Evolutionary conservation across 163 green algal genomes (phyloP).

Genomic region (Scenedesmus sp.): DNA sequence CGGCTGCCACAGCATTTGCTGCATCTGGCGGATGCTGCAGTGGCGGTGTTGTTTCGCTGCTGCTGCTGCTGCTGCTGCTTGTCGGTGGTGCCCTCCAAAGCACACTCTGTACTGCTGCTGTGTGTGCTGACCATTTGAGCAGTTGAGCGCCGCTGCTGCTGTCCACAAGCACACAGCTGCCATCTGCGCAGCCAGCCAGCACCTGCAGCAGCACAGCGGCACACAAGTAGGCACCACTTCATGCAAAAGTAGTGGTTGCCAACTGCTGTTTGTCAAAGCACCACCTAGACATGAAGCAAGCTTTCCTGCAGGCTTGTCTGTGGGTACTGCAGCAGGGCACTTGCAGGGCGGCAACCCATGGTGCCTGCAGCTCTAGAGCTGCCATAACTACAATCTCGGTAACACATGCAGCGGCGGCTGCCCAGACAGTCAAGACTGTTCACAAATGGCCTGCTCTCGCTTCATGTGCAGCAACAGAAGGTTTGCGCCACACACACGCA

Average conservation of each 20-base stretch:
- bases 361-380: neutral
- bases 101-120: slow-evolving; percentile 25
- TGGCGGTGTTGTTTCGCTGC: neutral
- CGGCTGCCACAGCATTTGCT: neutral
- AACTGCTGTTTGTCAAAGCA: neutral
- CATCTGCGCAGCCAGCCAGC: slow-evolving; percentile 23
- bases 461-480: neutral
- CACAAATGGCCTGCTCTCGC: no score
- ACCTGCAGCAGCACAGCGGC: neutral
- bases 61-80: slow-evolving; percentile 29
- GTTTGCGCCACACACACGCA: neutral
- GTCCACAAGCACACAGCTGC: slow-evolving; percentile 22
- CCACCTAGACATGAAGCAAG: neutral
- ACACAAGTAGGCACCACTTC: neutral
- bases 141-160: neutral
- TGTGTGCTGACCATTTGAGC: slow-evolving; percentile 9
- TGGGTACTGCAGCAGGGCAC: neutral
- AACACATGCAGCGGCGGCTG: neutral
- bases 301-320: neutral
- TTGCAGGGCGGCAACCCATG: neutral
- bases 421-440: no score
- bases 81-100: neutral
- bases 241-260: neutral
- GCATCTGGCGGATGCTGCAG: neutral
- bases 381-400: no score